phyloP scores from a whole-genome alignment of 2,329 filamentous ascomycete genomes.

The Kalaharituber pfeilii region DNA sequence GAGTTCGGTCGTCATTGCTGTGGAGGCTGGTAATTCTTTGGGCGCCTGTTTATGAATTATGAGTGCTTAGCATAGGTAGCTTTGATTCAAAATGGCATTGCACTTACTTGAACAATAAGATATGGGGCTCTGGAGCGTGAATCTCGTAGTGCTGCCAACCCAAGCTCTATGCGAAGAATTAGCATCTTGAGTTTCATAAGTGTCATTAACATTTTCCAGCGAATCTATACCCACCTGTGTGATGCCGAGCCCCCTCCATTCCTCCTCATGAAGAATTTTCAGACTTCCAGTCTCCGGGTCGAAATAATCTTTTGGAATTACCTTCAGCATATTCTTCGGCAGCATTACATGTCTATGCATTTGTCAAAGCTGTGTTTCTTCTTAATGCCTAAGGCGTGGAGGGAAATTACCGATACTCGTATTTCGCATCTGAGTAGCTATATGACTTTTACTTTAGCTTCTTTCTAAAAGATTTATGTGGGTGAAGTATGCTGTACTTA shows the following conservation, averaged over 20 bases:
- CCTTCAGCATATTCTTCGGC: slow-evolving; percentile 95
- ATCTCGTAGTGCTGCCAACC: slow-evolving; percentile 99
- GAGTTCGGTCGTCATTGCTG: neutral
- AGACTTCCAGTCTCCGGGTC: slow-evolving; percentile 76
- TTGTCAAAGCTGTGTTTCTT: slow-evolving; percentile 3
- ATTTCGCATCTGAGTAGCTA: slow-evolving; percentile 85
- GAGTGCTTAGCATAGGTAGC: no score
- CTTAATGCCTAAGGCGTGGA: neutral
- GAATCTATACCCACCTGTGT: slow-evolving; percentile 52
- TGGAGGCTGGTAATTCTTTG: slow-evolving; percentile 16
- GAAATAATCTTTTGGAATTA: slow-evolving; percentile 87
- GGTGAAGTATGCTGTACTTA: slow-evolving; percentile 30
- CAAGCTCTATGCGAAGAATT: slow-evolving; percentile 48
- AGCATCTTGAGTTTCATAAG: slow-evolving; percentile 10
- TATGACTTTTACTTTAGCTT: no score
- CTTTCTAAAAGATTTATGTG: neutral
- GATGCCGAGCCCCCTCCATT: slow-evolving; percentile 93
- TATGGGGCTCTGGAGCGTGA: slow-evolving; percentile 95
- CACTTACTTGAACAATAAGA: slow-evolving; percentile 92
- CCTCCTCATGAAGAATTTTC: slow-evolving; percentile 94
- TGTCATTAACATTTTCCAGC: neutral
- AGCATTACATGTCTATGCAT: slow-evolving; percentile 62
- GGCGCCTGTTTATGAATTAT: slow-evolving; percentile 10
- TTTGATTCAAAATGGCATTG: neutral
- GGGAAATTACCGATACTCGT: slow-evolving; percentile 54